Evolutionary conservation across 371 early-diverging fungal genomes (phyloP), one percentile per base, ranked within the genome.

Genomic region (Nematocida displodere): DNA sequence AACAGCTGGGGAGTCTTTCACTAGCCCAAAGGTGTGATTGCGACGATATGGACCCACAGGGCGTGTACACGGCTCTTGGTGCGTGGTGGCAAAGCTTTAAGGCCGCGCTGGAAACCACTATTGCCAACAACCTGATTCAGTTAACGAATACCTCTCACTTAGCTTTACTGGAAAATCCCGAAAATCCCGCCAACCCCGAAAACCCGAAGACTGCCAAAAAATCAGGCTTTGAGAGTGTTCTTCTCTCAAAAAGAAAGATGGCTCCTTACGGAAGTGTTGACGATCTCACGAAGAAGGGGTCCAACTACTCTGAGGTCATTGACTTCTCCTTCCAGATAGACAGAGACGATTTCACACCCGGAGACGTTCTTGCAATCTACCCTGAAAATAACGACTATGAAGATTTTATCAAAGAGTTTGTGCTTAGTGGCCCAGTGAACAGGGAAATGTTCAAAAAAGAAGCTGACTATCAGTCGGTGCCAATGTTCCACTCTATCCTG

Each of bases 31-130:
- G 91, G 58, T 93, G 91, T 1, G 90, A 91, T 76, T 94, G 93
- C 40, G 95, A 98, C 80, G 93, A 93, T 80, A 95, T 94, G 82
- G 95, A 97, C 81, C 89, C 89, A 77, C 82, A 91, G 56, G 98
- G 98, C 86, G 87, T 85, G 29, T 64, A 71, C 47, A 48, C 52
- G 28, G 75, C 47, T 1, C 47, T 58, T n/a, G 37, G 11, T 13
- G n/a, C 11, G 29, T 76, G 76, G 76, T 17, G 59, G 13, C 37
- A 13, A 47, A 37, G 36, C 15, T 39, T 76, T 13, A 46, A 22
- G 22, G 1, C 29, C 3, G 49, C 50, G 17, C 4, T 67, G 4
- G 11, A 15, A 7, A 24, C 26, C n/a, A n/a, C n/a, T n/a, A n/a
- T n/a, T n/a, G n/a, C n/a, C n/a, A n/a, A n/a, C n/a, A n/a, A n/a